phyloP scores from a whole-genome alignment of 2,329 filamentous ascomycete genomes.

The Emydomyces testavorans region DNA sequence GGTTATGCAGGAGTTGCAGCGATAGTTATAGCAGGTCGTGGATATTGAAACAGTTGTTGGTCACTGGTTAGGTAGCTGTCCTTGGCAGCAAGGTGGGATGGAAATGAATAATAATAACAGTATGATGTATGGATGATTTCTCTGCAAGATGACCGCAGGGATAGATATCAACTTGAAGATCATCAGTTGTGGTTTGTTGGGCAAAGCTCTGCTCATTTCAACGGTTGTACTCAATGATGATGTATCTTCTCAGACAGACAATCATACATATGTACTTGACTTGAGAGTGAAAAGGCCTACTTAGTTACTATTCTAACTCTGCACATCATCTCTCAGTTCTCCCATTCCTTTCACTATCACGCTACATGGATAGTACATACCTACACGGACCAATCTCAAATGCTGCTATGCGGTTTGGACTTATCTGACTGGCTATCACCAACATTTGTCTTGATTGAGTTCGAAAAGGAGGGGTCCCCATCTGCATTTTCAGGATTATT shows the following conservation, averaged over 20 bases:
- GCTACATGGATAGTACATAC: too few relatives aligned
- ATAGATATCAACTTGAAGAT: not conserved
- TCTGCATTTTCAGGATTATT: not conserved
- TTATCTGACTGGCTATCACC: not conserved
- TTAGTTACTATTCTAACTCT: too few relatives aligned
- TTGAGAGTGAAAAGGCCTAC: too few relatives aligned
- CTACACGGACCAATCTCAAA: too few relatives aligned
- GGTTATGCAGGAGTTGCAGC: constrained; percentile 3
- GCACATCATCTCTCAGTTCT: too few relatives aligned
- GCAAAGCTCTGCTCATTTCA: too few relatives aligned
- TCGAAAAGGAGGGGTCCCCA: not conserved
- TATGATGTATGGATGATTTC: constrained; percentile 1
- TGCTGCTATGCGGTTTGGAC: not conserved
- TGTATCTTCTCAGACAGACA: too few relatives aligned
- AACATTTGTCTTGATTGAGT: not conserved
- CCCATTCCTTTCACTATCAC: too few relatives aligned
- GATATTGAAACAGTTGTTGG: not conserved
- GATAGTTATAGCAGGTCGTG: not conserved
- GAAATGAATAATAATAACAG: not conserved
- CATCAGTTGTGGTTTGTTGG: constrained; percentile 3
- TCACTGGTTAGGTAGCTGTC: too few relatives aligned
- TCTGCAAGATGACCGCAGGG: constrained; percentile 2
- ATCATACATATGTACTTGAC: too few relatives aligned
- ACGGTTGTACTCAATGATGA: too few relatives aligned
- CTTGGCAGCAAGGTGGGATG: constrained; percentile 9